These are phyloP conservation scores for Aspergillus pseudoglaucus DNA, from an alignment of 2,329 filamentous ascomycete genomes.

Conservation along the genomic window DNA sequence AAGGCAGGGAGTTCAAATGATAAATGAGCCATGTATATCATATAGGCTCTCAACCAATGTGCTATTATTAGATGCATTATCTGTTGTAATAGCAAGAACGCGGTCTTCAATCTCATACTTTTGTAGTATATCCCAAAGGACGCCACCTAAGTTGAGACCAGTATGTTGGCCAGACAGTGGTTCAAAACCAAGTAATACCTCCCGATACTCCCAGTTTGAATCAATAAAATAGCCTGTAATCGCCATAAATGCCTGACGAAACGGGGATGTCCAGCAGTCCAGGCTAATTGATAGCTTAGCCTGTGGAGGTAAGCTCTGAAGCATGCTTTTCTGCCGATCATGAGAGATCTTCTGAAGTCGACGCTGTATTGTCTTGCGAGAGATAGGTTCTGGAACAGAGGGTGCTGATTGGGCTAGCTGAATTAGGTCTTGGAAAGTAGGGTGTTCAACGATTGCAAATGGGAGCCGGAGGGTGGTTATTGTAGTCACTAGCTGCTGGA, in stretches of 20 bases:
- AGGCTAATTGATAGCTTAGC: not conserved
- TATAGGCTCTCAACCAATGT: too few species aligned
- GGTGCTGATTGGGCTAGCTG: not conserved
- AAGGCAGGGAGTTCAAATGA: too few species aligned
- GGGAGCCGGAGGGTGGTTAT: not conserved
- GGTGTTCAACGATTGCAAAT: too few species aligned
- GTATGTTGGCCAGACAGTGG: not conserved
- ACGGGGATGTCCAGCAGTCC: constrained; percentile 9
- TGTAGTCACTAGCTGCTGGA: not conserved
- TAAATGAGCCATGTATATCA: too few species aligned
- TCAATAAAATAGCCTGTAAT: constrained; percentile 7
- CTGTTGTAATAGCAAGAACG: too few species aligned
- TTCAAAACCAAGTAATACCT: constrained; percentile 9
- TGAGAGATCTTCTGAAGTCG: not conserved
- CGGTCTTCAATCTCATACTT: too few species aligned
- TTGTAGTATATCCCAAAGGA: too few species aligned
- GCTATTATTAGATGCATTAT: too few species aligned
- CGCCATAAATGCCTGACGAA: constrained; percentile 7
- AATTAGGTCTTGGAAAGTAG: too few species aligned
- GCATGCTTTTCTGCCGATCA: not conserved
- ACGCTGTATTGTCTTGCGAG: not conserved
- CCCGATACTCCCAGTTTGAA: constrained; percentile 3
- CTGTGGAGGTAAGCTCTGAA: not conserved
- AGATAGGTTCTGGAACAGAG: not conserved
- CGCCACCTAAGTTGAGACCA: not conserved